Conservation (phyloP, 164 flowering plant species). For the Liquidambar formosana region DNA sequence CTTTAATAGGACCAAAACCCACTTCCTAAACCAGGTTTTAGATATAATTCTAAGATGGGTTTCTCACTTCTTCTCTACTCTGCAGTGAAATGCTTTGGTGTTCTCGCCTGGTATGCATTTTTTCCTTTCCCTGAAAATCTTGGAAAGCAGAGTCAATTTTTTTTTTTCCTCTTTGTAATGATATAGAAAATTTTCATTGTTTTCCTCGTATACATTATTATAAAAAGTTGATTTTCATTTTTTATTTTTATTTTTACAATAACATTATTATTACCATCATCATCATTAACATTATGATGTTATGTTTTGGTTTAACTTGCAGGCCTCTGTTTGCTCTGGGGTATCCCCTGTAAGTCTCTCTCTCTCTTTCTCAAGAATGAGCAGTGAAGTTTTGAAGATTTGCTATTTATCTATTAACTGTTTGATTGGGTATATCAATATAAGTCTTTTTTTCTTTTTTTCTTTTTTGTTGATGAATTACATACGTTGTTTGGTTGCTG, state of each 20-base stretch:
- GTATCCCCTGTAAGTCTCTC: constrained; percentile 24
- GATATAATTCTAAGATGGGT: constrained; percentile 4
- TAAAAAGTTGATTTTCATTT: not conserved
- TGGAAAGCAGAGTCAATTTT: not conserved
- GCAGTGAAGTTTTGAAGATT: too few species aligned
- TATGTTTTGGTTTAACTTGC: not conserved
- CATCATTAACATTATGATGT: not conserved
- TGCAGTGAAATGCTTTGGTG: constrained; percentile 10
- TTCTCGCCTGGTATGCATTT: constrained; percentile 19
- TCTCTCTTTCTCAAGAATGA: not conserved
- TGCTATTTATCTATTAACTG: too few species aligned
- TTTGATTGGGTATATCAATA: too few species aligned
- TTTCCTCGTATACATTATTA: not conserved
- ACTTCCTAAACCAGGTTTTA: too few species aligned
- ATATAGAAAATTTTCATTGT: not conserved
- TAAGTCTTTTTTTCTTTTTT: too few species aligned
- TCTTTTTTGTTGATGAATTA: too few species aligned
- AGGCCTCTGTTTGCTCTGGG: constrained; percentile 24
- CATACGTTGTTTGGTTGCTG: too few species aligned
- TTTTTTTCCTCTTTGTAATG: too few species aligned
- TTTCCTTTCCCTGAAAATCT: not conserved
- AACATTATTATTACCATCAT: not conserved
- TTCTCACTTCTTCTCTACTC: constrained; percentile 10
- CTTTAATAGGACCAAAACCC: too few species aligned
- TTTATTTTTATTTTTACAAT: not conserved